Percentiles rank a stretch among this genome's conserved stretches.
Conservation (phyloP, 225 moss, liverwort and hornwort genomes). For the Marchantia polymorpha region DNA sequence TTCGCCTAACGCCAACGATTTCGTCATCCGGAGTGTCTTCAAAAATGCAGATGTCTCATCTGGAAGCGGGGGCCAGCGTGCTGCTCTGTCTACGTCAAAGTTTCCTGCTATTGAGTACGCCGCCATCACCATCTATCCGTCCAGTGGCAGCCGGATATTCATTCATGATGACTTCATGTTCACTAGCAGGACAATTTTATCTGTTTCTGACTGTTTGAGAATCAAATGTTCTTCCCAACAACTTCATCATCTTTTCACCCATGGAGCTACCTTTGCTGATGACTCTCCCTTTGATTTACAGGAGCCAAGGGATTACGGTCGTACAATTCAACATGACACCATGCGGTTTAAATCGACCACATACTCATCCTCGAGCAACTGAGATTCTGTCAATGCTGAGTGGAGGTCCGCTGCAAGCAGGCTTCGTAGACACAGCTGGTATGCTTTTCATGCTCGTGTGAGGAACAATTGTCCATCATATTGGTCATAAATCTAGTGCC, state of each 20-base stretch:
- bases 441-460: not conserved
- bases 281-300: not conserved
- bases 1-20: not conserved
- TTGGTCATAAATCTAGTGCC: not conserved
- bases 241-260: too few species aligned
- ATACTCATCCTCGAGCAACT: slow-evolving; percentile 41
- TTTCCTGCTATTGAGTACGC: slow-evolving; percentile 26
- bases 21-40: slow-evolving; percentile 11
- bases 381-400: slow-evolving; percentile 35
- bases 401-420: slow-evolving; percentile 39
- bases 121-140: not conserved
- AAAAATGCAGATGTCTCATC: slow-evolving; percentile 1
- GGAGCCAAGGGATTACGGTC: slow-evolving; percentile 27
- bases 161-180: too few species aligned
- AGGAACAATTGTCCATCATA: too few species aligned
- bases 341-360: slow-evolving; percentile 35
- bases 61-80: slow-evolving; percentile 17
- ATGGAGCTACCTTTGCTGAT: too few species aligned
- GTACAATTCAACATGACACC: slow-evolving; percentile 38
- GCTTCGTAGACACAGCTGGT: slow-evolving; percentile 38
- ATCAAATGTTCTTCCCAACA: too few species aligned
- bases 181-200: too few species aligned
- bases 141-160: too few species aligned
- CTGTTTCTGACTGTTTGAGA: too few species aligned
- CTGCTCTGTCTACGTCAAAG: not conserved